These are phyloP conservation scores for Sugiyamaella qingdaonensis DNA, from an alignment of 805 yeast genomes.

Conservation along the genomic window DNA sequence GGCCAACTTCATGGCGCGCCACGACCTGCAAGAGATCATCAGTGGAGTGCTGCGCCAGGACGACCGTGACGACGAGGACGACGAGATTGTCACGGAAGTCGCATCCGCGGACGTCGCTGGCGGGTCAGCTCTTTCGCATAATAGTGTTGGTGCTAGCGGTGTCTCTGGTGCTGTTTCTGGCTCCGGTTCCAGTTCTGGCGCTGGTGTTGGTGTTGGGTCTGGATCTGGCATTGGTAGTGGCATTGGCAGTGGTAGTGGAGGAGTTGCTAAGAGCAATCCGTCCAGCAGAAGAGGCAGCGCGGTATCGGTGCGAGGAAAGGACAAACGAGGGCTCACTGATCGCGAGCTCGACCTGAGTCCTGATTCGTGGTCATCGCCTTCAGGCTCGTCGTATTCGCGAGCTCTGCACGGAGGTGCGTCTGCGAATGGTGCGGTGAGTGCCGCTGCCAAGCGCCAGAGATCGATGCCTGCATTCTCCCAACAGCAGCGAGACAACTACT, in stretches of 20 bases:
- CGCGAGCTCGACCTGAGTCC: not conserved
- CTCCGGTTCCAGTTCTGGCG: not conserved
- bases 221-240: not conserved
- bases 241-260: not conserved
- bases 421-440: not conserved
- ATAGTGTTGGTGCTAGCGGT: not conserved
- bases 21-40: not conserved
- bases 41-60: not conserved
- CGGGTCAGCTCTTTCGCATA: no score
- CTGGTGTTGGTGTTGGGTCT: not conserved
- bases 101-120: no score
- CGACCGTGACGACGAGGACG: not conserved
- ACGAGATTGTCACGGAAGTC: not conserved
- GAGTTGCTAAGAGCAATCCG: not conserved
- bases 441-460: constrained; percentile 4
- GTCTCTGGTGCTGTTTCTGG: not conserved
- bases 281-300: not conserved
- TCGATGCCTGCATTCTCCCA: constrained; percentile 2
- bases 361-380: not conserved
- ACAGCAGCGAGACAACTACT: constrained; percentile 1
- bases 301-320: not conserved
- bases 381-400: not conserved
- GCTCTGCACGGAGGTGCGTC: not conserved
- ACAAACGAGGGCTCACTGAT: not conserved
- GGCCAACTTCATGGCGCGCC: constrained; percentile 11